Base-by-base conservation (phyloP, 2,329 filamentous ascomycete species). In the Fusarium chuoi region DNA sequence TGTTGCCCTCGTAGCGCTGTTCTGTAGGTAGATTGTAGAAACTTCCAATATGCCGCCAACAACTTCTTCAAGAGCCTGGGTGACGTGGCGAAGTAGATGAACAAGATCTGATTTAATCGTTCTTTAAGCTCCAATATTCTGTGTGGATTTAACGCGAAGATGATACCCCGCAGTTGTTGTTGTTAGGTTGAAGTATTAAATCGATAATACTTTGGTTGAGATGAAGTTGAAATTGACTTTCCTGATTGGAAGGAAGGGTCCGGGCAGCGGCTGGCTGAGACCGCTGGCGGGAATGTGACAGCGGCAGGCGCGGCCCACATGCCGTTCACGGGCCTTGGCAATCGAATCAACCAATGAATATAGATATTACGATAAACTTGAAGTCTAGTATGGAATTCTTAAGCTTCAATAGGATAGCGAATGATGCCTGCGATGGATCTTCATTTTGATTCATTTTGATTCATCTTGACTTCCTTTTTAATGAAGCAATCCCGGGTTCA, bases 191-290 rank as follows among this genome's bases (percentile, higher is more conserved):
- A 30, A 30, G 28, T 20, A 30, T 39, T 12, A 49, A 58, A 20
- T 54, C 22, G 18, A 26, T 35, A 55, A 24, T 42, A 18, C 11
- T 39, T 39, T 45, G 59, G 63, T 60, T 55, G 26, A 54, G 41
- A 45, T 65, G 65, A 73, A 46, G 68, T 74, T 70, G 64, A 70
- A 75, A 75, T 72, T 74, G 71, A 41, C 68, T 62, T 73, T 70
- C 44, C 33, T 45, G 15, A 35, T 38, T 61, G 71, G 49, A 58
- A 71, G 46, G 58, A 49, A 35, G 46, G 58, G 26, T 20, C 15
- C 30, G 22, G 45, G 49, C 26, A 48, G 48, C 55, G 67, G 71
- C 51, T 74, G 45, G 54, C 59, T 35, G 41, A 35, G 35, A 24
- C 30, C 20, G 44, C 28, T 45, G 49, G 13, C 48, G 55, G 59